A percentile compares a stretch with the other conserved stretches of the same genome.
Evolutionary conservation across 202 grass and related monocot species (phyloP).

Genomic region (Musa balbisiana): DNA sequence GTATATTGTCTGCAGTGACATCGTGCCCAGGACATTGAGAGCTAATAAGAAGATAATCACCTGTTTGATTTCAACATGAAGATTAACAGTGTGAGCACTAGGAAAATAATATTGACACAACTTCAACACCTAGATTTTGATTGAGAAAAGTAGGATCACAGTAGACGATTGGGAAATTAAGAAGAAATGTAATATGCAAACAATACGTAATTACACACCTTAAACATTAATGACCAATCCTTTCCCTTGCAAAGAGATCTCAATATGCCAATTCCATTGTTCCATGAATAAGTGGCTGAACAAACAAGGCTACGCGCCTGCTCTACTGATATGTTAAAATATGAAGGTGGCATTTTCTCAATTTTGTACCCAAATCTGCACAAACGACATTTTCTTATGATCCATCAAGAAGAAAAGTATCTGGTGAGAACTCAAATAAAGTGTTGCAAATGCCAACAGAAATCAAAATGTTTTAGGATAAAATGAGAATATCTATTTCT

Average conservation of each 20-base stretch:
- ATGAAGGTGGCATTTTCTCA: conserved; percentile 81
- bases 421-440: conserved; percentile 5
- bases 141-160: neutral
- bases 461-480: neutral
- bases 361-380: conserved; percentile 73
- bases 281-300: conserved; percentile 62
- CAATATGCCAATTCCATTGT: conserved; percentile 56
- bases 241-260: conserved; percentile 92
- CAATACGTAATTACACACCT: conserved; percentile 29
- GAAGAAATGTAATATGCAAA: conserved; percentile 9
- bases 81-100: conserved; percentile 12
- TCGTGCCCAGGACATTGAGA: conserved; percentile 62
- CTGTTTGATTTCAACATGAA: conserved; percentile 31
- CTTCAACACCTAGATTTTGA: neutral
- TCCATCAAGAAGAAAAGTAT: conserved; percentile 7
- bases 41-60: conserved; percentile 50
- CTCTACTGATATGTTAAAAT: conserved; percentile 63
- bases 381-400: conserved; percentile 25
- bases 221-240: conserved; percentile 74
- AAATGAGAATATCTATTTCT: neutral
- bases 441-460: neutral
- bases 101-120: neutral
- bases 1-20: conserved; percentile 49
- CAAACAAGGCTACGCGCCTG: conserved; percentile 48
- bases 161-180: neutral